These are phyloP conservation scores for Lentinula lateritia DNA, from an alignment of 768 basidiomycete species.

Conservation along the genomic window DNA sequence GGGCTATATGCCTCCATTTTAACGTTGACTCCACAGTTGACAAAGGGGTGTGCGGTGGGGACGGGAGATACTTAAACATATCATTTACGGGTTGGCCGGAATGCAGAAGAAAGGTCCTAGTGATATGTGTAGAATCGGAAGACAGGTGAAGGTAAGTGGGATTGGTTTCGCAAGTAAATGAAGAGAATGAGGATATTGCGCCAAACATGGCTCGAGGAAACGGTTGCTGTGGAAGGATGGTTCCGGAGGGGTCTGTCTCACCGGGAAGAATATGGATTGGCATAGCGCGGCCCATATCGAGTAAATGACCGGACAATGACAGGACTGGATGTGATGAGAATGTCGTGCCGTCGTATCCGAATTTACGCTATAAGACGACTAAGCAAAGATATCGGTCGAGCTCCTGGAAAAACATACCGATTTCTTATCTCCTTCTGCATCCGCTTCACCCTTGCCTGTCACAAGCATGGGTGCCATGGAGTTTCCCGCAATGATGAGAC, in stretches of 20 bases:
- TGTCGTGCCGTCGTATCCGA: constrained; percentile 55
- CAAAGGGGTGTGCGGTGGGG: constrained; percentile 65
- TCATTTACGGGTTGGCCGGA: constrained; percentile 94
- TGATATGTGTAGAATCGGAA: constrained; percentile 16
- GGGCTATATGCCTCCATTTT: constrained; percentile 95
- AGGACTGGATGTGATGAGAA: constrained; percentile 75
- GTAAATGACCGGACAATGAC: constrained; percentile 61
- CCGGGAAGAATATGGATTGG: constrained; percentile 90
- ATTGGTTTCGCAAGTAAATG: constrained; percentile 81
- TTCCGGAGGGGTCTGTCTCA: constrained; percentile 79
- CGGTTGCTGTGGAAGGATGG: constrained; percentile 89
- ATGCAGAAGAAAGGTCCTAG: constrained; percentile 69
- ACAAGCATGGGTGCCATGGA: constrained; percentile 55
- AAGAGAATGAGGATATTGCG: constrained; percentile 46
- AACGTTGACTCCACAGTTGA: constrained; percentile 75
- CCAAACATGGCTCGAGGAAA: constrained; percentile 92
- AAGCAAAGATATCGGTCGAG: constrained; percentile 4
- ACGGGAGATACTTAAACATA: constrained; percentile 86
- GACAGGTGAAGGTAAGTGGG: constrained; percentile 77
- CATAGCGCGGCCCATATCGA: constrained; percentile 70
- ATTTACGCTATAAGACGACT: constrained; percentile 45
- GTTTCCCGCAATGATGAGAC: constrained; percentile 88
- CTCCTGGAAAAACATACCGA: constrained; percentile 34
- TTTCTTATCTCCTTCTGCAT: constrained; percentile 38
- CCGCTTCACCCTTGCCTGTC: constrained; percentile 24